Conservation (phyloP, 176 grass and related monocot species). For the Bolboschoenus planiculmis region DNA sequence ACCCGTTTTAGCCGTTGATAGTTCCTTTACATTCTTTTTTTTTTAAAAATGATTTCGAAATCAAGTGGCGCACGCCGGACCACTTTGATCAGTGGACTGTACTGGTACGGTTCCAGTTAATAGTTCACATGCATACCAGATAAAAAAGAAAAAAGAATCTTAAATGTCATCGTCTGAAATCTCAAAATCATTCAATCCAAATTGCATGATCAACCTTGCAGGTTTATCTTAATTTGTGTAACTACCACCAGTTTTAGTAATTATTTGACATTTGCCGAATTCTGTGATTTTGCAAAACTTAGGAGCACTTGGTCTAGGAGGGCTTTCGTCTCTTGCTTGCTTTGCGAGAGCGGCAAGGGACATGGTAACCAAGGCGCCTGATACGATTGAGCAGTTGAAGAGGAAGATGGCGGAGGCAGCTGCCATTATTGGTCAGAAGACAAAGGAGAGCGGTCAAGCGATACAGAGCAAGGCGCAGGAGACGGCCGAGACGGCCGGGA, state of each 20-base stretch:
- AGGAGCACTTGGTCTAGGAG: constrained; percentile 9
- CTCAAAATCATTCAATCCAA: background rate
- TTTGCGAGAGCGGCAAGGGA: background rate
- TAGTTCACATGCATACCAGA: background rate
- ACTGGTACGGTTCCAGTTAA: background rate
- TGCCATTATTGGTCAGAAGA: background rate
- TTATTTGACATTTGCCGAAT: background rate
- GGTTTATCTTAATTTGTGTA: background rate
- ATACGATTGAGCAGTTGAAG: background rate
- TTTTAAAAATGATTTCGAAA: background rate
- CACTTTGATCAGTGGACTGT: background rate
- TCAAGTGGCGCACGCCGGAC: background rate
- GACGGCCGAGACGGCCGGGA: background rate
- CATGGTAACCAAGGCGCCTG: background rate
- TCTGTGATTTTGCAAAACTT: background rate
- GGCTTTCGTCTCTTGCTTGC: background rate
- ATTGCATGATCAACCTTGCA: too few relatives aligned
- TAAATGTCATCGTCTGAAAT: background rate
- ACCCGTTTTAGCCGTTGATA: background rate
- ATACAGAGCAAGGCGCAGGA: constrained; percentile 5
- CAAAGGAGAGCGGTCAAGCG: background rate
- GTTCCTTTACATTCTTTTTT: background rate
- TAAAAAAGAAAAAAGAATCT: background rate
- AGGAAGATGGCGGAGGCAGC: background rate
- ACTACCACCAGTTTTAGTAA: background rate